Conservation (phyloP, 169 alveolate genomes). For the Plasmodium falciparum region DNA sequence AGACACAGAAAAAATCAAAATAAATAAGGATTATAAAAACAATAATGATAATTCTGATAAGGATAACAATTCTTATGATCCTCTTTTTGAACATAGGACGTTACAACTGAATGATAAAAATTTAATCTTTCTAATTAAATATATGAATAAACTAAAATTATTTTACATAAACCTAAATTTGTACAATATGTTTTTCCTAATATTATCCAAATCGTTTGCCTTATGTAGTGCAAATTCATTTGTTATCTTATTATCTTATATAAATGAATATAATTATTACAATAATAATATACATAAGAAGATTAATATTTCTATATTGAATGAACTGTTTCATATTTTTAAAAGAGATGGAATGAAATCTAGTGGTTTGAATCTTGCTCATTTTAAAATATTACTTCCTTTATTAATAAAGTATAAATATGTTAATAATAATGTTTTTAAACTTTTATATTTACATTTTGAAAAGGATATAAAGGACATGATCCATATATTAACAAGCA, state of each 20-base stretch:
- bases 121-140: conserved; percentile 34
- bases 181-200: conserved; percentile 42
- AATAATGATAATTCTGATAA: too few species aligned
- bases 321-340: background rate
- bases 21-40: too few species aligned
- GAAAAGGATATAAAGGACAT: conserved; percentile 29
- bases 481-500: background rate
- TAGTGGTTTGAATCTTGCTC: background rate
- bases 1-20: background rate
- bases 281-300: conserved; percentile 32
- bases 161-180: conserved; percentile 59
- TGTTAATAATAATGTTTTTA: background rate
- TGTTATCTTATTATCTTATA: conserved; percentile 25
- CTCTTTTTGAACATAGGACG: background rate
- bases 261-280: conserved; percentile 53
- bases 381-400: conserved; percentile 44
- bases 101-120: conserved; percentile 23
- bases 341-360: background rate
- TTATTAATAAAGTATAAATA: conserved; percentile 43
- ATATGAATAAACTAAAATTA: conserved; percentile 58
- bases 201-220: conserved; percentile 33
- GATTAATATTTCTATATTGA: conserved; percentile 23
- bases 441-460: background rate
- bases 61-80: background rate
- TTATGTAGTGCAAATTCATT: conserved; percentile 12